Base-by-base conservation (phyloP, 495 filamentous ascomycete genomes). In the Extremus antarcticus region DNA sequence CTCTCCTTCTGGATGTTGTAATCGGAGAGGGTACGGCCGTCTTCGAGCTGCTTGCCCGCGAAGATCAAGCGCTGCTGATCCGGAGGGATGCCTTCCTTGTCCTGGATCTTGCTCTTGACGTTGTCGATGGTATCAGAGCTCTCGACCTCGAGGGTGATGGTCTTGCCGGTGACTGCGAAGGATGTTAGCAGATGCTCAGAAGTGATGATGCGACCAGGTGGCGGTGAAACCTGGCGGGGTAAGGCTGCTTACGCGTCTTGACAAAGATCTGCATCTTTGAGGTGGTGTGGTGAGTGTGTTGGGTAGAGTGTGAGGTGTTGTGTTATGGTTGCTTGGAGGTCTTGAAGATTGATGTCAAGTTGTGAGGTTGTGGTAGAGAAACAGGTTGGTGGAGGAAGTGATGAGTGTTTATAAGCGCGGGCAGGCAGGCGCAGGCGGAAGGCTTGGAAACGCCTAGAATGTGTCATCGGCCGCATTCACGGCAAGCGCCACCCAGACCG, bases 1-100 rank as follows among this genome's bases (percentile, higher is more conserved):
- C 85, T 90, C 73, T 96, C 91, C 81, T 96, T 97, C 74, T 96
- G 92, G 55, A 97, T 96, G 70, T 96, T 97, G 78, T 97, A 97
- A 71, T 97, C 91, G 55, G 86, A 90, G 7, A 97, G 80, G 57
- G 91, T 97, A 55, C 91, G 91, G 59, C 91, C 91, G 68, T 97
- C 91, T 70, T 97, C 91, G 13, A 97, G 83, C 69, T 97, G 91
- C 83, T 97, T 97, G 59, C 91, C 91, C 58, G 91, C 91, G 68
- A 97, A 97, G 76, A 97, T 97, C 74, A 97, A 74, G 69, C n/a
- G n/a, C n/a, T n/a, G n/a, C n/a, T n/a, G n/a, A n/a, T n/a, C n/a
- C n/a, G n/a, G n/a, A n/a, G n/a, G 91, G 64, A 97, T 97, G 41
- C 91, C 91, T 74, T 97, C 91, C 87, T 97, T 97, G 70, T 97